Conservation (phyloP, 2,329 filamentous ascomycete genomes). For the Clathrospora elynae region DNA sequence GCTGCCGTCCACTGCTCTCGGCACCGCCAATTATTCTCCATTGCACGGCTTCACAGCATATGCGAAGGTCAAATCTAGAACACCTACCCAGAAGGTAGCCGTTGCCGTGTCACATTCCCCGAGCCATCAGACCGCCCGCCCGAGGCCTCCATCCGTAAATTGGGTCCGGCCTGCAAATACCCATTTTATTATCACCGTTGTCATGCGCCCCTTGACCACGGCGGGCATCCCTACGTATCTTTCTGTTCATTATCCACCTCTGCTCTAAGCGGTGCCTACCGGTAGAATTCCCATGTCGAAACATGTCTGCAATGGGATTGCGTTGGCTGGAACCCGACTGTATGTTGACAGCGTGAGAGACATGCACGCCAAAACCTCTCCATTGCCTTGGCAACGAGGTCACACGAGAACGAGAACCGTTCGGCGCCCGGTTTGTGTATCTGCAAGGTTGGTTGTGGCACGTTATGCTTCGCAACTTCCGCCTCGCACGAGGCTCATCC, state of each 20-base stretch:
- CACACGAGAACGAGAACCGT: slow-evolving; percentile 8
- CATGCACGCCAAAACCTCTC: neutral
- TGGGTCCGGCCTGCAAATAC: slow-evolving; percentile 18
- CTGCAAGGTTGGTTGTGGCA: slow-evolving; percentile 14
- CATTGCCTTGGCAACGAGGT: neutral
- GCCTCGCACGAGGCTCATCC: slow-evolving; percentile 5
- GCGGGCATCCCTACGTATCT: slow-evolving; percentile 17
- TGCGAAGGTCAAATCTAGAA: neutral
- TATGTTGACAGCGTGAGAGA: neutral
- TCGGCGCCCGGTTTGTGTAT: slow-evolving; percentile 9
- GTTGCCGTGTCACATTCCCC: slow-evolving; percentile 12
- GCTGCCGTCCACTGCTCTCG: slow-evolving; percentile 18
- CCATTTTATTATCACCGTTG: slow-evolving; percentile 21
- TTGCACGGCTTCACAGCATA: slow-evolving; percentile 1
- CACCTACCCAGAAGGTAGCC: neutral
- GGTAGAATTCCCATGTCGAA: slow-evolving; percentile 5
- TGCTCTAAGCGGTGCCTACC: slow-evolving; percentile 6
- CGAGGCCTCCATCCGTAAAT: slow-evolving; percentile 14
- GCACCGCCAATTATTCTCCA: slow-evolving; percentile 11
- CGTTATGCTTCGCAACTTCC: too few species aligned
- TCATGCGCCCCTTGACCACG: slow-evolving; percentile 16
- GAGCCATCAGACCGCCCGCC: slow-evolving; percentile 15
- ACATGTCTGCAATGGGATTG: neutral
- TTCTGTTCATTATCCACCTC: slow-evolving; percentile 9
- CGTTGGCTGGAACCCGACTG: neutral